phyloP scores from a whole-genome alignment of 2,329 filamentous ascomycete species.

The Fusarium armeniacum region DNA sequence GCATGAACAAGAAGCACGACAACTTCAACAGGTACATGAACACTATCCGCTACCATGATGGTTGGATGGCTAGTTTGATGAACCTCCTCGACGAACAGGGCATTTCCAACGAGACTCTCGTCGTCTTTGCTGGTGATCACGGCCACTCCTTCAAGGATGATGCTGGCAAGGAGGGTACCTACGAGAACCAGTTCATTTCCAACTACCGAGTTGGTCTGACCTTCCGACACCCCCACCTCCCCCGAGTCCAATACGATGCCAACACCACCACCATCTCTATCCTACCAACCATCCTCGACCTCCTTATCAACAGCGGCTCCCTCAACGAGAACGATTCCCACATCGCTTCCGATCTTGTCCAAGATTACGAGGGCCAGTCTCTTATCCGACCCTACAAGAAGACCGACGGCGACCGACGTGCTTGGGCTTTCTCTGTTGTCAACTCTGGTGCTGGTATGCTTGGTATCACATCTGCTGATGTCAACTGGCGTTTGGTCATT shows the following conservation, averaged over 20 bases:
- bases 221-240: conserved; percentile 53
- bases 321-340: conserved; percentile 47
- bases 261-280: conserved; percentile 54
- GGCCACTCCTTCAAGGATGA: conserved; percentile 55
- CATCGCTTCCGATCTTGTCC: conserved; percentile 49
- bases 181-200: conserved; percentile 51
- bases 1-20: conserved; percentile 46
- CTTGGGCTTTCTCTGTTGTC: conserved; percentile 55
- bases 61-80: conserved; percentile 53
- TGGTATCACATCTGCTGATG: conserved; percentile 51
- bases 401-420: conserved; percentile 46
- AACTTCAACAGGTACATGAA: conserved; percentile 55
- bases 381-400: conserved; percentile 52
- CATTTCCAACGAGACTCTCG: conserved; percentile 54
- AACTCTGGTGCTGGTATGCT: conserved; percentile 55
- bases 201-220: conserved; percentile 54
- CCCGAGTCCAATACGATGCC: conserved; percentile 51
- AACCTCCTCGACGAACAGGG: conserved; percentile 52
- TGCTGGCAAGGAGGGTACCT: conserved; percentile 51
- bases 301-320: conserved; percentile 53
- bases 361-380: conserved; percentile 56
- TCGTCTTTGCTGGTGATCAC: conserved; percentile 55
- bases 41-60: conserved; percentile 52
- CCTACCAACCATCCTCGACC: conserved; percentile 54
- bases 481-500: conserved; percentile 53